phyloP scores from a whole-genome alignment of 768 basidiomycete species.

The Tylopilus sp. region DNA sequence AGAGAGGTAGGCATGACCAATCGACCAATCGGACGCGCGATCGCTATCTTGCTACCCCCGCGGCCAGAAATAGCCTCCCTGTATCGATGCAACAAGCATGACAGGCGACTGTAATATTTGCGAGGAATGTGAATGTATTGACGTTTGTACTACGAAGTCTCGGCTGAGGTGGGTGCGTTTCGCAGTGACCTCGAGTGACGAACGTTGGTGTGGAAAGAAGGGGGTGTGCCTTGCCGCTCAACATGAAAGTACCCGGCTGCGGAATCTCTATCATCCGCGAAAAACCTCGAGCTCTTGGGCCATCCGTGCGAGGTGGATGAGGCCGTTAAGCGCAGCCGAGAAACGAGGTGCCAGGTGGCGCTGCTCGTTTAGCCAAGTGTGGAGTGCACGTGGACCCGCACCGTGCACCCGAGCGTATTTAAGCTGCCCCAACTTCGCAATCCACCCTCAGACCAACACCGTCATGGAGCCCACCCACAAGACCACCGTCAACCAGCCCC shows the following conservation, averaged over 20 bases:
- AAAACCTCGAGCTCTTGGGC: not conserved
- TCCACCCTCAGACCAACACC: conserved; percentile 3
- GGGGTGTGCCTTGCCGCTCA: not conserved
- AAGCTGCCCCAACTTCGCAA: conserved; percentile 2
- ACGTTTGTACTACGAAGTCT: not conserved
- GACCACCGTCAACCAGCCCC: conserved; percentile 50
- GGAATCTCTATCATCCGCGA: not conserved
- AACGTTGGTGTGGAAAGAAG: not conserved
- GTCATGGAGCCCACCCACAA: conserved; percentile 32
- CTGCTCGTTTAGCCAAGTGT: not conserved
- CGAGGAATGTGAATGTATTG: no score
- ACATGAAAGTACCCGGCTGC: not conserved
- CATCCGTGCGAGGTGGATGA: not conserved
- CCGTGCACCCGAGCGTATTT: conserved; percentile 10
- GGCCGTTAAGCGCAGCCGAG: not conserved
- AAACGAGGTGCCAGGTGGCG: conserved; percentile 6
- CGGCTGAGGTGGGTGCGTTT: not conserved
- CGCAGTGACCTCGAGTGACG: not conserved
- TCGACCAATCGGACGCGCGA: not conserved
- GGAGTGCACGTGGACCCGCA: conserved; percentile 13
- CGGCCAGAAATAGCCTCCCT: not conserved
- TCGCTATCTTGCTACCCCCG: conserved; percentile 1
- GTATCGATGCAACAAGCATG: no score
- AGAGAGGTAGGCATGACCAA: no score
- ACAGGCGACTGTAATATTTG: no score